A percentile compares a stretch with the other conserved stretches of the same genome.
phyloP scores from a whole-genome alignment of 192 early-diverging fungal species.

The Mortierella hygrophila region DNA sequence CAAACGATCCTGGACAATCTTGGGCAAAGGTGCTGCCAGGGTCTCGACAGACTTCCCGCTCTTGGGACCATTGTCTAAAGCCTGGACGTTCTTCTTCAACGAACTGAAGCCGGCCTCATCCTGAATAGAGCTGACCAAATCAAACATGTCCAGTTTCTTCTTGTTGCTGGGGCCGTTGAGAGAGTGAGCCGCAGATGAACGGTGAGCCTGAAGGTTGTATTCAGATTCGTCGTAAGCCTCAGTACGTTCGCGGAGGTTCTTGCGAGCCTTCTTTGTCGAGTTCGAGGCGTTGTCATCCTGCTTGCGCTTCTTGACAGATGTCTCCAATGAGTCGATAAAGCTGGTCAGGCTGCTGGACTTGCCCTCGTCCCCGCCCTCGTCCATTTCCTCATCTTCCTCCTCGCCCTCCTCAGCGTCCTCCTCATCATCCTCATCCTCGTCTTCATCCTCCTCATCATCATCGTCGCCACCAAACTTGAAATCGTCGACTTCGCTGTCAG shows the following conservation, averaged over 20 bases:
- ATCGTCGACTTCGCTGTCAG: conserved; percentile 49
- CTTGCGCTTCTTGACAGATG: conserved; percentile 62
- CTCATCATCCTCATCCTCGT: conserved; percentile 47
- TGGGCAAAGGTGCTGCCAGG: conserved; percentile 83
- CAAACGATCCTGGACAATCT: conserved; percentile 85
- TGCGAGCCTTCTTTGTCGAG: conserved; percentile 62
- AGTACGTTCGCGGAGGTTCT: conserved; percentile 66
- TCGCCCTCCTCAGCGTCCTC: conserved; percentile 54
- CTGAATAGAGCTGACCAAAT: conserved; percentile 78
- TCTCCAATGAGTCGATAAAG: conserved; percentile 77
- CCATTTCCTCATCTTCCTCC: conserved; percentile 56
- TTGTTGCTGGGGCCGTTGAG: conserved; percentile 57
- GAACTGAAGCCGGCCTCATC: conserved; percentile 72
- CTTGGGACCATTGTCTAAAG: conserved; percentile 61
- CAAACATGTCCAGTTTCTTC: conserved; percentile 79
- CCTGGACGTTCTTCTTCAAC: conserved; percentile 74
- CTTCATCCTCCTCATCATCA: conserved; percentile 34
- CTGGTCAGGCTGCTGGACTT: conserved; percentile 68
- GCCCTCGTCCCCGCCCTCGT: conserved; percentile 60
- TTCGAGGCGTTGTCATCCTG: conserved; percentile 36
- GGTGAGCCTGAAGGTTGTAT: conserved; percentile 69
- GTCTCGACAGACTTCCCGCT: conserved; percentile 62
- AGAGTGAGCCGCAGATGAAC: conserved; percentile 54
- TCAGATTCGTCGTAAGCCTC: conserved; percentile 83
- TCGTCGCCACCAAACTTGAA: conserved; percentile 41